phyloP scores from a whole-genome alignment of 2,329 filamentous ascomycete species.

The Fusarium sp. region DNA sequence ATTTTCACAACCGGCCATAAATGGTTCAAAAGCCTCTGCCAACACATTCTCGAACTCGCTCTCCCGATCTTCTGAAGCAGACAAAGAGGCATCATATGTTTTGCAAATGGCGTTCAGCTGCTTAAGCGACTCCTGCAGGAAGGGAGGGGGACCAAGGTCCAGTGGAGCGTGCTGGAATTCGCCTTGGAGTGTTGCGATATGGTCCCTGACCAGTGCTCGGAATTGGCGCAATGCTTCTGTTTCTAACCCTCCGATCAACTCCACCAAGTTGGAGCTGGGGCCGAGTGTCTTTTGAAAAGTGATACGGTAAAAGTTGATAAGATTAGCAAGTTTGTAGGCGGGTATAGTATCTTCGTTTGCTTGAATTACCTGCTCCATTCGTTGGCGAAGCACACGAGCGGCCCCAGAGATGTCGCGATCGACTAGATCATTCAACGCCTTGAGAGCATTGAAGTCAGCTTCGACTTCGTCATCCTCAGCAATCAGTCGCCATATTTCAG shows the following conservation, averaged over 20 bases:
- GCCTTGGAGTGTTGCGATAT: constrained; percentile 79
- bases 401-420: constrained; percentile 87
- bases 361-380: constrained; percentile 91
- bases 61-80: constrained; percentile 69
- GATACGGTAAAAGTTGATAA: constrained; percentile 88
- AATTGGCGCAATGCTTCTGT: constrained; percentile 86
- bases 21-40: constrained; percentile 86
- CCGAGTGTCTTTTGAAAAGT: constrained; percentile 88
- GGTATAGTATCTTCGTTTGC: constrained; percentile 90
- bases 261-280: constrained; percentile 74
- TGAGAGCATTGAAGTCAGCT: constrained; percentile 80
- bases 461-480: constrained; percentile 67
- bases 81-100: constrained; percentile 86
- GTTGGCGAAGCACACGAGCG: constrained; percentile 85
- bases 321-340: constrained; percentile 89
- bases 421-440: constrained; percentile 86
- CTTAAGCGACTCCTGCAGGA: constrained; percentile 83
- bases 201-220: constrained; percentile 82
- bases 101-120: constrained; percentile 84
- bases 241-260: constrained; percentile 77
- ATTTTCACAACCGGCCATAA: constrained; percentile 79
- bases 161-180: constrained; percentile 77
- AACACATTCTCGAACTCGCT: constrained; percentile 82
- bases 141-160: constrained; percentile 83
- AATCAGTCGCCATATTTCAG: constrained; percentile 83